Evolutionary conservation across 768 basidiomycete genomes (phyloP).

Genomic region (Sarcodon aspratus): DNA sequence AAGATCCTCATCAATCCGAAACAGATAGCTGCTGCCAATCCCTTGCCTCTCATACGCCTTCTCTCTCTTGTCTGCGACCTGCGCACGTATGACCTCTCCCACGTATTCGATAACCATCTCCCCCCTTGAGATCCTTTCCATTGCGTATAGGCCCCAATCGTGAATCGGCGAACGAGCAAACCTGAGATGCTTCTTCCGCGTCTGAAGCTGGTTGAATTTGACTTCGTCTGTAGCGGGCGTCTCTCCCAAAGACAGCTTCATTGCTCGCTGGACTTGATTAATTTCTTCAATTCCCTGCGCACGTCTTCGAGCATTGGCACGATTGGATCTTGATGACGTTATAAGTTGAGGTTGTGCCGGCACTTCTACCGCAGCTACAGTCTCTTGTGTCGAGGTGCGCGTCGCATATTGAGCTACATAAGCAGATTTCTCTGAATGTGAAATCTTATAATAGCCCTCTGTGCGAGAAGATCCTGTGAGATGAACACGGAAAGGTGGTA

Average conservation of each 20-base stretch:
- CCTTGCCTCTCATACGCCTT: constrained; percentile 95
- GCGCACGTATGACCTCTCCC: constrained; percentile 90
- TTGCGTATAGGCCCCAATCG: constrained; percentile 96
- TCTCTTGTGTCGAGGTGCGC: constrained; percentile 29
- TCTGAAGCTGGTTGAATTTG: constrained; percentile 98
- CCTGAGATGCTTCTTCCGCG: constrained; percentile 93
- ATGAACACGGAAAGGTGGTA: constrained; percentile 60
- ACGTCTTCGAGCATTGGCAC: constrained; percentile 84
- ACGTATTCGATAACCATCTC: constrained; percentile 99
- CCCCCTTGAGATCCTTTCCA: constrained; percentile 87
- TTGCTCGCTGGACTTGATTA: constrained; percentile 78
- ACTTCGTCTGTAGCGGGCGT: constrained; percentile 66
- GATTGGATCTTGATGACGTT: constrained; percentile 77
- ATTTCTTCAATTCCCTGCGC: constrained; percentile 92
- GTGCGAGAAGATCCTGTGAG: constrained; percentile 82
- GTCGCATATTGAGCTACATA: constrained; percentile 86
- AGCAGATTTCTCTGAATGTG: constrained; percentile 79
- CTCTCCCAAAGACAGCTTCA: constrained; percentile 67
- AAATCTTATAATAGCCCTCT: constrained; percentile 93
- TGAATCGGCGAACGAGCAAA: constrained; percentile 95
- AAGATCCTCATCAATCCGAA: constrained; percentile 94
- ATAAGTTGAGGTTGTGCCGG: constrained; percentile 41
- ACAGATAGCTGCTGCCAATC: constrained; percentile 96
- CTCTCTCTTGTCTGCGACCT: constrained; percentile 94
- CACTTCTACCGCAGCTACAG: constrained; percentile 30